Conservation (phyloP, 345 rosid genomes). For the Acer saccharum region DNA sequence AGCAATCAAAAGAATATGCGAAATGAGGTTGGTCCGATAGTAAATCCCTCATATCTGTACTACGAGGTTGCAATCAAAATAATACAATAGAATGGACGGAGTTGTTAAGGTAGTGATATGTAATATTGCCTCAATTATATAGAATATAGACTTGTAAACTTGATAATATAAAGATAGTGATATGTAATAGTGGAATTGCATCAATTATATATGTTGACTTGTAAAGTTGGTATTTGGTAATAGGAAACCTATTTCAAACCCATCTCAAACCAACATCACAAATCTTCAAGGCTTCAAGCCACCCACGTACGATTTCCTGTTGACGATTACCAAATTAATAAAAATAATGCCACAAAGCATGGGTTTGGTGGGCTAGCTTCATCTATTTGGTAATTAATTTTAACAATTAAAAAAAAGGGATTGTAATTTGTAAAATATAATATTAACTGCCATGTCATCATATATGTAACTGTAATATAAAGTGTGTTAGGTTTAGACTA, state of each 20-base stretch:
- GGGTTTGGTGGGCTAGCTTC: too few species aligned
- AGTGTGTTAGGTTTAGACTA: background rate
- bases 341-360: too few species aligned
- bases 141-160: too few species aligned
- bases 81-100: background rate
- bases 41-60: too few species aligned
- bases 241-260: background rate
- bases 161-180: too few species aligned
- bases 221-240: background rate
- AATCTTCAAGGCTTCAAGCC: background rate
- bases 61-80: background rate
- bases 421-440: background rate
- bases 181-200: background rate
- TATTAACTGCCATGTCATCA: background rate
- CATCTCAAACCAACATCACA: slow-evolving; percentile 4
- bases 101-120: background rate
- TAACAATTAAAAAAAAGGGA: background rate
- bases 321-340: background rate
- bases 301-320: background rate
- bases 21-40: too few species aligned
- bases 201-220: background rate
- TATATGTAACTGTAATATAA: background rate
- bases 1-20: too few species aligned
- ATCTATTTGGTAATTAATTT: too few species aligned
- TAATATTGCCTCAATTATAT: too few species aligned